Evolutionary conservation across 768 basidiomycete genomes (phyloP).

Genomic region (Russula vinacea): DNA sequence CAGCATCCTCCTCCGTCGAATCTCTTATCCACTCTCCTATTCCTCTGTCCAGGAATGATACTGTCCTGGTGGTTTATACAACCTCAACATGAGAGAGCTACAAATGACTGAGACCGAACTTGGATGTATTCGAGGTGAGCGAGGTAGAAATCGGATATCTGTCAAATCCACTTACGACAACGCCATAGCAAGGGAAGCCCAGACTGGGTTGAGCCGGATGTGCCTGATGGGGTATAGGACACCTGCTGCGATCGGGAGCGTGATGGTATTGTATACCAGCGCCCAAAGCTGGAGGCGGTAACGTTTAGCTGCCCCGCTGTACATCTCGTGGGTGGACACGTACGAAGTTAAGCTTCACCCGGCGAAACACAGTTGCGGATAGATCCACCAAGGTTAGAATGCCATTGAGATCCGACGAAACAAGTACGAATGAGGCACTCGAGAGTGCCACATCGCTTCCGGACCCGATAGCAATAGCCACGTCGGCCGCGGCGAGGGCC

Average conservation of each 20-base stretch:
- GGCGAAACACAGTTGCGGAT: constrained; percentile 59
- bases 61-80: constrained; percentile 42
- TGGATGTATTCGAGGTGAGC: constrained; percentile 5
- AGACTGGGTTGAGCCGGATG: constrained; percentile 67
- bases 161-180: constrained; percentile 48
- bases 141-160: neutral
- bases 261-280: constrained; percentile 59
- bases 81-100: constrained; percentile 52
- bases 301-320: constrained; percentile 9
- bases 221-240: constrained; percentile 69
- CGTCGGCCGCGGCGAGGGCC: constrained; percentile 56
- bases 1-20: constrained; percentile 44
- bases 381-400: constrained; percentile 61
- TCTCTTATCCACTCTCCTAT: constrained; percentile 54
- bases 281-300: constrained; percentile 55
- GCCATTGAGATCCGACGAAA: constrained; percentile 61
- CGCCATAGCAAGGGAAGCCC: constrained; percentile 80
- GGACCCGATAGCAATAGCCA: constrained; percentile 61
- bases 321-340: constrained; percentile 31
- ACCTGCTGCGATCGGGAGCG: constrained; percentile 75
- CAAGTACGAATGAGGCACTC: constrained; percentile 74
- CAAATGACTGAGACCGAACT: constrained; percentile 62
- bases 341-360: constrained; percentile 75
- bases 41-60: constrained; percentile 52
- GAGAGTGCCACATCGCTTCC: constrained; percentile 75